These are phyloP conservation scores for Deinandra increscens DNA, from an alignment of 129 eudicot genomes.

Conservation along the genomic window DNA sequence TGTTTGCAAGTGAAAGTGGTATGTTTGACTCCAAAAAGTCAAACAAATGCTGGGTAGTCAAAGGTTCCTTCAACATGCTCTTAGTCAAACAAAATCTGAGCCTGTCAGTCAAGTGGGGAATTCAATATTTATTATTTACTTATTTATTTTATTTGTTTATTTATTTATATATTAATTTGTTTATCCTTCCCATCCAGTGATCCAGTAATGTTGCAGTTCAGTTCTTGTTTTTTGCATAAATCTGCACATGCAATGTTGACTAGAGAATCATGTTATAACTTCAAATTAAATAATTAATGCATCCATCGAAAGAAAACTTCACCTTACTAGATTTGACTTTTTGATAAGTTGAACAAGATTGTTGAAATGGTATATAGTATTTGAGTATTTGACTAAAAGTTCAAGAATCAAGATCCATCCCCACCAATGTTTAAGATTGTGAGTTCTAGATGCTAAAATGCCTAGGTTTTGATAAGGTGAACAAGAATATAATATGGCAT, in stretches of 20 bases:
- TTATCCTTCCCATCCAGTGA: conserved; percentile 39
- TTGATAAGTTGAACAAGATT: conserved; percentile 2
- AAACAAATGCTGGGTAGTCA: conserved; percentile 24
- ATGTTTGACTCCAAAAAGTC: conserved; percentile 17
- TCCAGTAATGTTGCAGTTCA: conserved; percentile 38
- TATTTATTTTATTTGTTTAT: neutral
- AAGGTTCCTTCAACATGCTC: conserved; percentile 16
- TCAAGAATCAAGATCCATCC: conserved; percentile 37
- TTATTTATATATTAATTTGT: neutral
- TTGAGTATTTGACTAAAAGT: conserved; percentile 5
- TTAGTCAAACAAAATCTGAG: conserved; percentile 34
- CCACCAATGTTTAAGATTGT: conserved; percentile 17
- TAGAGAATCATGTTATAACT: conserved; percentile 56
- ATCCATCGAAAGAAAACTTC: conserved; percentile 22
- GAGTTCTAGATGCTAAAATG: neutral
- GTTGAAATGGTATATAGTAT: neutral
- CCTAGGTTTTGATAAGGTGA: neutral
- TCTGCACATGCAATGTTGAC: conserved; percentile 88
- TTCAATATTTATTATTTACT: conserved; percentile 8
- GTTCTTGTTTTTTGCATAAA: conserved; percentile 40
- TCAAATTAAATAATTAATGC: conserved; percentile 41
- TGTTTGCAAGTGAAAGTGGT: neutral
- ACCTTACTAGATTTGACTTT: conserved; percentile 58
- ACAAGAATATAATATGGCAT: neutral
- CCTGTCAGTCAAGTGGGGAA: conserved; percentile 31